Conservation (phyloP, 768 basidiomycete species). For the Boletus subcaerulescens region DNA sequence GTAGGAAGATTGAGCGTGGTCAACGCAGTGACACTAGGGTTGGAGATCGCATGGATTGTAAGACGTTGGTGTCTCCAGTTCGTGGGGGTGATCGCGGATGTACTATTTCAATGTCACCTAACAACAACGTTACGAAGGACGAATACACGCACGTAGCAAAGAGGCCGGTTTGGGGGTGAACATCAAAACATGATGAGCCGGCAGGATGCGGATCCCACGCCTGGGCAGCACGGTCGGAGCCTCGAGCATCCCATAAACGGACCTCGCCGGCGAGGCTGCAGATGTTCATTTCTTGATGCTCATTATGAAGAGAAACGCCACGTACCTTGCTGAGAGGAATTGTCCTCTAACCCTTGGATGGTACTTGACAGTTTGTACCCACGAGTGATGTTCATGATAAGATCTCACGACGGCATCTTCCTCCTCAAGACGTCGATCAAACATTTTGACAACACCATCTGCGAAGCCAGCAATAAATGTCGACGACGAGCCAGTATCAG, state of each 20-base stretch:
- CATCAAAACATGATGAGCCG: conserved; percentile 83
- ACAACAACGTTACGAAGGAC: not conserved
- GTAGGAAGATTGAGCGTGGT: conserved; percentile 51
- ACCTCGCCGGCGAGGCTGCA: conserved; percentile 84
- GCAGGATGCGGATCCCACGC: conserved; percentile 64
- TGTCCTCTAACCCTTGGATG: conserved; percentile 67
- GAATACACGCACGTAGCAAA: conserved; percentile 71
- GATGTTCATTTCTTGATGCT: not conserved
- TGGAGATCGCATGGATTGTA: conserved; percentile 54
- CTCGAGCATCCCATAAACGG: conserved; percentile 87
- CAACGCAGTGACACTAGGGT: conserved; percentile 25
- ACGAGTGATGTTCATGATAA: conserved; percentile 75
- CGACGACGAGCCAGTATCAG: conserved; percentile 71
- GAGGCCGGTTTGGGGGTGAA: conserved; percentile 78
- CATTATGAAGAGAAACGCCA: not conserved
- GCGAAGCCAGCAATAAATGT: conserved; percentile 90
- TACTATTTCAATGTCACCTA: conserved; percentile 33
- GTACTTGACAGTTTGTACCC: conserved; percentile 90
- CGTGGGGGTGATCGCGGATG: conserved; percentile 56
- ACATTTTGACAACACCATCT: conserved; percentile 85
- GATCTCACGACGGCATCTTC: conserved; percentile 79
- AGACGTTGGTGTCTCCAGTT: conserved; percentile 68
- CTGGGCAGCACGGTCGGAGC: conserved; percentile 52
- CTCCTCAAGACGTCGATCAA: conserved; percentile 85
- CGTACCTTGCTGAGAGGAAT: conserved; percentile 84